Conservation (phyloP, 2,329 filamentous ascomycete species). For the Ceratocystis albifundus region DNA sequence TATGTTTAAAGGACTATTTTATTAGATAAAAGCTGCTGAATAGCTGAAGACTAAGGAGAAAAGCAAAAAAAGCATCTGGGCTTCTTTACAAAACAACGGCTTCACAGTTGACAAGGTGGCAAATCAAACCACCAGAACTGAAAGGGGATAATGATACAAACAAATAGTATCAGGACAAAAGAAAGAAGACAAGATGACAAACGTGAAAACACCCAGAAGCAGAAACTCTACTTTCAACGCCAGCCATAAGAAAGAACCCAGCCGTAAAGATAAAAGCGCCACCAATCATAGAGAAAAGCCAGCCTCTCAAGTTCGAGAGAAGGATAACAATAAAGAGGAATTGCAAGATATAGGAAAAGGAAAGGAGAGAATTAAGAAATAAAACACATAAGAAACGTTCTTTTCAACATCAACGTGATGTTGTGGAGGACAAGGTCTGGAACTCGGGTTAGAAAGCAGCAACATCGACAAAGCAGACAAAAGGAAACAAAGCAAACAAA, state of each 20-base stretch:
- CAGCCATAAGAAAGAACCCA: neutral
- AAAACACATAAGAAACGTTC: neutral
- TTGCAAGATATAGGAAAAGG: neutral
- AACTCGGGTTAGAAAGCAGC: neutral
- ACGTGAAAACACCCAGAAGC: constrained; percentile 2
- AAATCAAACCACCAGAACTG: neutral
- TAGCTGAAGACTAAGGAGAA: neutral
- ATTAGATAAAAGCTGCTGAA: neutral
- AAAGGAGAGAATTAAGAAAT: neutral
- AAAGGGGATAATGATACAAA: constrained; percentile 1
- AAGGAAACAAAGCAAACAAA: neutral
- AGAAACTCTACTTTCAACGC: constrained; percentile 4
- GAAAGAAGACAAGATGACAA: neutral
- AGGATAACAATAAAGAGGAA: neutral
- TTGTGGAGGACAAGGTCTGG: neutral
- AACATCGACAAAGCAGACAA: neutral
- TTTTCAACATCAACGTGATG: neutral
- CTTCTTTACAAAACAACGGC: neutral
- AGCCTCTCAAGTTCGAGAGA: neutral
- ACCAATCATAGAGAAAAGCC: neutral
- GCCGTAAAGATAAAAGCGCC: neutral
- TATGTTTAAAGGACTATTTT: neutral
- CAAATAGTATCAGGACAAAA: neutral
- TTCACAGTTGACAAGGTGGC: neutral
- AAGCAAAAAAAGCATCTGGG: neutral